Base-by-base conservation (phyloP, 192 early-diverging fungal species). In the Rhizoclosmatium sp. region DNA sequence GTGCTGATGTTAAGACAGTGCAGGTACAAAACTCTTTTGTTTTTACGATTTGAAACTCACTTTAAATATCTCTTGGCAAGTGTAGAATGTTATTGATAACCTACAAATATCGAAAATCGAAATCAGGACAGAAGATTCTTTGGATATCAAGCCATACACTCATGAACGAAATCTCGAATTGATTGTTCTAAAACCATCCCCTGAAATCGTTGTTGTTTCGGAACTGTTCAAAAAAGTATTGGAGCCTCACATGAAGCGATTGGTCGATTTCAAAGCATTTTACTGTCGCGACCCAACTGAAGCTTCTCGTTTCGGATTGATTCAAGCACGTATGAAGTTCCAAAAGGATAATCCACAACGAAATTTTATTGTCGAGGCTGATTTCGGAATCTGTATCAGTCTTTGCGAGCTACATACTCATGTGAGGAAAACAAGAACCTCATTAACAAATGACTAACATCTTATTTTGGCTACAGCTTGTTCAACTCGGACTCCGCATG, bases 51-150 rank as follows among this genome's bases (percentile, higher is more conserved):
- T 58, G 31, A 31, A 31, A 31, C 31, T 31, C 31, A 31, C 31
- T 31, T 31, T 31, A 31, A 31, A 31, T 31, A 14, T 58, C 14
- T 16, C 56, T 58, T 58, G 23, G 41, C 16, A 23, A 16, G 21
- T 31, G 1, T 21, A 94, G 66, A 82, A 87, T 9, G 92, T 98
- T 14, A 81, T 98, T 2, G 76, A 87, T 12, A 93, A 95, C 58
- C 83, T 97, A 41, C 89, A 91, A 46, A 95, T 97, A 48, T 83
- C 90, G 31, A 87, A 91, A 46, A 92, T 96, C 31, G 93, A 96
- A 81, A 84, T 96, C 49, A 85, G 97, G 23, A 95, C 95, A 1
- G 97, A 98, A 78, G 95, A 96, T 66, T 94, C 92, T 1, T 80
- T 92, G 58, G 97, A 98, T 75, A 88, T 98, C 3, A 87, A 85